Evolutionary conservation across 176 grass and related monocot species (phyloP), one percentile per base, ranked within the genome.

Genomic region (Rhipidocladum racemiflorum): DNA sequence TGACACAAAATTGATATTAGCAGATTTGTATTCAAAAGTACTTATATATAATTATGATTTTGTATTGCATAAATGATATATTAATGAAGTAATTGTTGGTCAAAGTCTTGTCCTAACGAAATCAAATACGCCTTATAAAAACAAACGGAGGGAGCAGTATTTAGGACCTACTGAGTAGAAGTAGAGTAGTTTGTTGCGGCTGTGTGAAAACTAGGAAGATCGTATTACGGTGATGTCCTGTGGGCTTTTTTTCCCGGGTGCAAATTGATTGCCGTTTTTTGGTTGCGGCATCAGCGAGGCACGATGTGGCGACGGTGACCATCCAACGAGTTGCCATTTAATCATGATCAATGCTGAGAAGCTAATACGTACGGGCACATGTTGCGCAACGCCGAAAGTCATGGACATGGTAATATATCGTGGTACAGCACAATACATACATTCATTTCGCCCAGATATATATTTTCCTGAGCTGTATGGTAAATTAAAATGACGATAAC

Each of bases 231-330:
- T 7, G 16, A 18, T 10, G 56, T 83, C 69, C 76, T 44, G 69
- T 5, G 24, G 25, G 38, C 50, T 71, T 60, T 10, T 50, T 70
- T 56, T 59, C 16, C 40, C 15, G 55, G 61, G 44, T n/a, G 34
- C 27, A 6, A 3, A 76, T 59, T 80, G 68, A 60, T 68, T 57
- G 16, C 59, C 24, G n/a, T 80, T 80, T 51, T 51, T 34, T 51
- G 24, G 82, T 63, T 61, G 61, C 82, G 42, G 51, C 38, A 21
- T 28, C 81, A 36, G 4, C 48, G 44, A 53, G 44, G 28, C 60
- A 46, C 70, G 48, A 16, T n/a, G 23, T 32, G 62, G 12, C 17
- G 83, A 77, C 21, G 65, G 78, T 27, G 88, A 82, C 83, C 65
- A 38, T 30, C 66, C 83, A 82, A 72, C 88, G 12, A 77, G 18